phyloP scores from a whole-genome alignment of 108 stramenopile species.

The Craspedostauros australis region DNA sequence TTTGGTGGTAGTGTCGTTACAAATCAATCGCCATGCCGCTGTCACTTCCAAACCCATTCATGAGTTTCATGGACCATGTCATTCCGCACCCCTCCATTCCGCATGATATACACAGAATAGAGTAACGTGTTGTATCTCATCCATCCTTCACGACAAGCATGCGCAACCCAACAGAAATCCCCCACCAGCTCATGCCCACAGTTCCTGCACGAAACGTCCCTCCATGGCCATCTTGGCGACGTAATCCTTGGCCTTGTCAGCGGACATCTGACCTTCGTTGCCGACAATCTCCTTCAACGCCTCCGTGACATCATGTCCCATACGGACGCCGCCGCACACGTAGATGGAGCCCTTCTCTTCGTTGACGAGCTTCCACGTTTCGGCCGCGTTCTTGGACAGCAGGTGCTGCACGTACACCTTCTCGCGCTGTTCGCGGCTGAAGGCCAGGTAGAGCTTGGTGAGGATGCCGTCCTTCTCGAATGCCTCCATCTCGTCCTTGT shows the following conservation, averaged over 20 bases:
- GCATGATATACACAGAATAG: too few relatives aligned
- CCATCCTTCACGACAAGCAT: too few relatives aligned
- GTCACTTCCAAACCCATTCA: too few relatives aligned
- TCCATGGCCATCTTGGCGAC: constrained; percentile 49
- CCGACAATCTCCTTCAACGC: constrained; percentile 53
- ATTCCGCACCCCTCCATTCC: too few relatives aligned
- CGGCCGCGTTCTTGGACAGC: constrained; percentile 40
- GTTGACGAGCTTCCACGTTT: constrained; percentile 70
- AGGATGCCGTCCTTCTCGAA: constrained; percentile 60
- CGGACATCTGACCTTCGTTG: constrained; percentile 41
- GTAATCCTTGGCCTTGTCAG: constrained; percentile 58
- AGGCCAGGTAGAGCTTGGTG: constrained; percentile 77
- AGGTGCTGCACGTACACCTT: constrained; percentile 98
- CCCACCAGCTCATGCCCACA: constrained; percentile 83
- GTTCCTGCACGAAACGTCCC: constrained; percentile 80
- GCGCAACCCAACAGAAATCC: too few relatives aligned
- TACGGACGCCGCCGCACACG: constrained; percentile 86
- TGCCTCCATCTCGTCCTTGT: constrained; percentile 81
- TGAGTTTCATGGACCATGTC: too few relatives aligned
- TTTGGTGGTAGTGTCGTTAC: too few relatives aligned
- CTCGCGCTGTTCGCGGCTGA: constrained; percentile 72
- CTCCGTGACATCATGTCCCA: constrained; percentile 83
- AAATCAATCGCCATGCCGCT: too few relatives aligned
- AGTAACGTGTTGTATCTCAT: too few relatives aligned
- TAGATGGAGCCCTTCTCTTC: constrained; percentile 62